Conservation (phyloP, 148 eudicot genomes). For the Rhododendron griersonianum region DNA sequence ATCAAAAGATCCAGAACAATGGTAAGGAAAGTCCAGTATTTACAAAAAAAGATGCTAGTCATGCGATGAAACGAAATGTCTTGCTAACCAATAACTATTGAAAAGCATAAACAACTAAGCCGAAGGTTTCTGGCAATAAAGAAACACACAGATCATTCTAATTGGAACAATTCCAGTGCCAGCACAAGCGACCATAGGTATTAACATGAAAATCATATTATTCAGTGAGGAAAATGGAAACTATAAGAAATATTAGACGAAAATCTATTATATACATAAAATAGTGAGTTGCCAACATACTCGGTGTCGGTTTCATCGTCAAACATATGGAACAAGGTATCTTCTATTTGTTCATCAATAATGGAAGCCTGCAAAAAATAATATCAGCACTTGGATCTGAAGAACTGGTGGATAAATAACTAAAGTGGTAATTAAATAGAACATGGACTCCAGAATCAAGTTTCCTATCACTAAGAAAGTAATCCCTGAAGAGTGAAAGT, state of each 20-base stretch:
- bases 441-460: neutral
- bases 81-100: neutral
- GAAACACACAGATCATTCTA: neutral
- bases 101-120: neutral
- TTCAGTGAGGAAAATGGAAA: neutral
- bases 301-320: constrained; percentile 95
- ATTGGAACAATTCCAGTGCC: neutral
- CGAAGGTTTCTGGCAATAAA: neutral
- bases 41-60: neutral
- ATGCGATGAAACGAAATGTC: neutral
- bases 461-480: neutral
- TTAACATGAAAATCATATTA: neutral
- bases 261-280: neutral
- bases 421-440: neutral
- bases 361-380: constrained; percentile 62
- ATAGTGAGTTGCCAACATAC: constrained; percentile 43
- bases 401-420: neutral
- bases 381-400: constrained; percentile 17
- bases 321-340: constrained; percentile 82
- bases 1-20: neutral
- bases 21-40: neutral
- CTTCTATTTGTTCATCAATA: constrained; percentile 82
- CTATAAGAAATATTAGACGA: neutral
- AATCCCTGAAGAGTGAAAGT: neutral
- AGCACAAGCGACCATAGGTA: neutral